These are phyloP conservation scores for Dacryopinax primogenitus DNA, from an alignment of 768 basidiomycete genomes.

Conservation along the genomic window DNA sequence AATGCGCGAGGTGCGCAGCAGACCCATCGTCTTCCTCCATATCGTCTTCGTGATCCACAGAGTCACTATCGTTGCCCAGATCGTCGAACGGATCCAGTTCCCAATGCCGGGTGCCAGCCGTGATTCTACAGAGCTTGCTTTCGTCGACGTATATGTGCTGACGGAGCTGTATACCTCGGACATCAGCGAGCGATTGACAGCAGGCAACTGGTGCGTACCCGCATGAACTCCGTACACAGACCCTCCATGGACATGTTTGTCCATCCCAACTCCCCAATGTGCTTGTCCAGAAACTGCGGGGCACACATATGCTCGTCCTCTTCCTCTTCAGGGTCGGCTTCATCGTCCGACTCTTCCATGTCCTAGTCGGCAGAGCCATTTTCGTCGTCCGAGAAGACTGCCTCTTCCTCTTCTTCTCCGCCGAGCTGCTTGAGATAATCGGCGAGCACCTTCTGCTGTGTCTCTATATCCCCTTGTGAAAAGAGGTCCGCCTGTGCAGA, in stretches of 20 bases:
- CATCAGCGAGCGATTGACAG: neutral
- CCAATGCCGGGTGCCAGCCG: neutral
- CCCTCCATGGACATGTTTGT: neutral
- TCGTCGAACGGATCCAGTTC: neutral
- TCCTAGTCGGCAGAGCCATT: neutral
- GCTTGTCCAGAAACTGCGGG: neutral
- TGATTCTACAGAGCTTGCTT: too few species aligned
- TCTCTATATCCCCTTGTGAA: neutral
- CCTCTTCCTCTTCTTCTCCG: neutral
- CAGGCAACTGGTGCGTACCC: neutral
- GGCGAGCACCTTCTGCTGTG: neutral
- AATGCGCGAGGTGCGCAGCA: neutral
- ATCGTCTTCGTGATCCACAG: neutral
- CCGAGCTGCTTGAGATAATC: neutral
- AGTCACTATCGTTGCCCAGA: too few species aligned
- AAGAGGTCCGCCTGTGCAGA: neutral
- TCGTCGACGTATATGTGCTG: neutral
- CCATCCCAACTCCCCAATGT: neutral
- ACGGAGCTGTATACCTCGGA: neutral
- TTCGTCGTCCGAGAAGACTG: neutral
- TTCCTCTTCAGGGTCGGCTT: neutral
- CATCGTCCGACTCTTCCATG: neutral
- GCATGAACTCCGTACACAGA: neutral
- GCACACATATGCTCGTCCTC: neutral
- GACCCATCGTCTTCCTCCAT: neutral